These are phyloP conservation scores for Colletotrichum filicis DNA, from an alignment of 2,329 filamentous ascomycete species.

Conservation along the genomic window DNA sequence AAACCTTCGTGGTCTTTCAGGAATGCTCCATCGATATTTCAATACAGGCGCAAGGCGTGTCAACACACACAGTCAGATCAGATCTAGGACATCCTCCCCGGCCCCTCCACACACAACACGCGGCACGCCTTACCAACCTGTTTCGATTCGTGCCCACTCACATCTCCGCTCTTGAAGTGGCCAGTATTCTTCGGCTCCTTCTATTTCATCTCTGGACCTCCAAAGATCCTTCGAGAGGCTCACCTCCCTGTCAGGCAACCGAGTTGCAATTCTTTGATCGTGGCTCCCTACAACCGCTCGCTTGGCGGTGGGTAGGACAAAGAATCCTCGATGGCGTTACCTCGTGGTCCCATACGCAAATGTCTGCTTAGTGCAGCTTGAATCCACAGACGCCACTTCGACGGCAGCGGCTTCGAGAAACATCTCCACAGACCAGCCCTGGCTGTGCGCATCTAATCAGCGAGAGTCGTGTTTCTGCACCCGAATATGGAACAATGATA, in stretches of 20 bases:
- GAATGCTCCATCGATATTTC: background rate
- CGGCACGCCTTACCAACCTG: background rate
- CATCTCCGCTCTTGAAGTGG: background rate
- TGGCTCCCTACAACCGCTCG: background rate
- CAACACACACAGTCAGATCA: background rate
- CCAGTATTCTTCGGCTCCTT: background rate
- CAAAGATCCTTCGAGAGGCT: background rate
- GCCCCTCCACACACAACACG: background rate
- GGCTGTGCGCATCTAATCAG: conserved; percentile 20
- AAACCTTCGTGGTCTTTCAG: background rate
- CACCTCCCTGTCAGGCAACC: background rate
- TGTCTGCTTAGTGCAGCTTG: background rate
- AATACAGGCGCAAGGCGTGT: background rate
- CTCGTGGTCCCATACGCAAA: background rate
- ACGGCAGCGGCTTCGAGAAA: conserved; percentile 13
- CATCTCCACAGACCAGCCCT: conserved; percentile 8
- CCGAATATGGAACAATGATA: background rate
- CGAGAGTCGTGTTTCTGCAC: conserved; percentile 19
- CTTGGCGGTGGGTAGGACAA: background rate
- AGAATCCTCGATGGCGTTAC: background rate
- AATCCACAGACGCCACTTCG: conserved; percentile 1
- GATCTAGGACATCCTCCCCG: background rate
- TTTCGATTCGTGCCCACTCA: background rate
- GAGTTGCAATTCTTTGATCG: background rate
- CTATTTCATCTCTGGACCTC: background rate